A percentile compares a stretch with the other conserved stretches of the same genome.
These are phyloP conservation scores for Clitocybe nebularis DNA, from an alignment of 1,284 basidiomycete species.

Conservation along the genomic window DNA sequence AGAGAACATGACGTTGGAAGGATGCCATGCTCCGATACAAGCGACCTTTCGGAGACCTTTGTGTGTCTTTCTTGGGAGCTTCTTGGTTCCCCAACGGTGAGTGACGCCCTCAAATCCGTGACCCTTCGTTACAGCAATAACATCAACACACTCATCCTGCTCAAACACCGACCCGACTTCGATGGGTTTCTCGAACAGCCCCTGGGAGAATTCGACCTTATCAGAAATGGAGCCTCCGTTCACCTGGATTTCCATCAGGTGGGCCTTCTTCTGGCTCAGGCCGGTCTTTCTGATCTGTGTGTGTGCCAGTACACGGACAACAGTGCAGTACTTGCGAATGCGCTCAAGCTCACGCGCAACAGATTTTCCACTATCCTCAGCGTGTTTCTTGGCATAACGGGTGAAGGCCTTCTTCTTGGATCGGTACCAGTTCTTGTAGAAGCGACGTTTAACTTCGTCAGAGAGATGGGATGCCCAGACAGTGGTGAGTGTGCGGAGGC, in stretches of 20 bases:
- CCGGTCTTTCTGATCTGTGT: slow-evolving; percentile 99
- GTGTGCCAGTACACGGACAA: slow-evolving; percentile 98
- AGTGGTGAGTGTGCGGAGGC: slow-evolving; percentile 84
- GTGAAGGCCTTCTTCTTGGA: slow-evolving; percentile 99
- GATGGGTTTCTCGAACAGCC: slow-evolving; percentile 96
- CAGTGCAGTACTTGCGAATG: slow-evolving; percentile 99
- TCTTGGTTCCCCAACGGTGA: slow-evolving; percentile 99
- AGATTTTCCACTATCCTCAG: slow-evolving; percentile 92
- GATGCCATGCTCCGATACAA: slow-evolving; percentile 99
- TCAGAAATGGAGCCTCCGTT: slow-evolving; percentile 97
- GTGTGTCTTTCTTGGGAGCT: slow-evolving; percentile 98
- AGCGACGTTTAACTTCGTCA: slow-evolving; percentile 95
- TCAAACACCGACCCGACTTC: slow-evolving; percentile 88
- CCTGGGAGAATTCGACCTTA: slow-evolving; percentile 97
- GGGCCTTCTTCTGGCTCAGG: slow-evolving; percentile 98
- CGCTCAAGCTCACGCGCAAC: slow-evolving; percentile 96
- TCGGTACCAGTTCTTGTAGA: slow-evolving; percentile 99
- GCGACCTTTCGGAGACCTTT: slow-evolving; percentile 99
- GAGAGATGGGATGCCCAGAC: slow-evolving; percentile 84
- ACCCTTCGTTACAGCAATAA: slow-evolving; percentile 99
- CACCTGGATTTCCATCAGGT: slow-evolving; percentile 99
- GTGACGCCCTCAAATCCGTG: slow-evolving; percentile 99
- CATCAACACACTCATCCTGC: slow-evolving; percentile 95
- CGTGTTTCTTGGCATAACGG: slow-evolving; percentile 98
- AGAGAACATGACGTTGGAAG: slow-evolving; percentile 99